Percentiles rank a stretch among this genome's conserved stretches.
Evolutionary conservation across 139 green algal species (phyloP).

Genomic region (Microglena sp.): DNA sequence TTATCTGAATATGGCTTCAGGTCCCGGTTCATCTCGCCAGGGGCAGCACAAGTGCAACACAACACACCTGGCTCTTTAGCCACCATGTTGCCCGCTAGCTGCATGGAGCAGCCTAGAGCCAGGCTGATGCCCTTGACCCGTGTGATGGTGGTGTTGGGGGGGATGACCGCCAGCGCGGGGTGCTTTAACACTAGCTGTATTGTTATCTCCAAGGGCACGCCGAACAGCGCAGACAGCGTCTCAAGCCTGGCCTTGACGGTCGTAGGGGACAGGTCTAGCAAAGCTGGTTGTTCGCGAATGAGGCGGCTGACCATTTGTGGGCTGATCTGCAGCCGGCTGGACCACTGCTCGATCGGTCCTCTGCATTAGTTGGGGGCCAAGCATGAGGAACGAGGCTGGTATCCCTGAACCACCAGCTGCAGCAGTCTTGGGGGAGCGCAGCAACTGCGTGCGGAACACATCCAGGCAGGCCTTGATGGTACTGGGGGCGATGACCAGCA

Average conservation of each 20-base stretch:
- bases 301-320: slow-evolving; percentile 3
- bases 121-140: slow-evolving; percentile 31
- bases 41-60: slow-evolving; percentile 3
- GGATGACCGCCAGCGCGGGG: slow-evolving; percentile 31
- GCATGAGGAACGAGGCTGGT: no score
- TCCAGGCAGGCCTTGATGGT: not conserved
- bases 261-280: slow-evolving; percentile 31
- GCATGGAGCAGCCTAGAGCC: slow-evolving; percentile 29
- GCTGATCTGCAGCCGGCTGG: not conserved
- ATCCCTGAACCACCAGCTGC: no score
- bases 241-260: slow-evolving; percentile 30
- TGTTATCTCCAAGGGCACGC: slow-evolving; percentile 10
- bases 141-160: slow-evolving; percentile 45
- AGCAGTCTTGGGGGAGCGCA: not conserved
- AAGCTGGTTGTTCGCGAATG: slow-evolving; percentile 16
- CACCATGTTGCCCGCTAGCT: slow-evolving; percentile 18
- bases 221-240: slow-evolving; percentile 36
- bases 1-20: slow-evolving; percentile 15
- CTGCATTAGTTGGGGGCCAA: no score
- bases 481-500: slow-evolving; percentile 4
- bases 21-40: slow-evolving; percentile 21
- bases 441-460: not conserved
- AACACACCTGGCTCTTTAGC: slow-evolving; percentile 31
- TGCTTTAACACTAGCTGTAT: slow-evolving; percentile 37
- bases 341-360: no score